Conservation (phyloP, 2,329 filamentous ascomycete genomes). For the Juglanconis sp. region DNA sequence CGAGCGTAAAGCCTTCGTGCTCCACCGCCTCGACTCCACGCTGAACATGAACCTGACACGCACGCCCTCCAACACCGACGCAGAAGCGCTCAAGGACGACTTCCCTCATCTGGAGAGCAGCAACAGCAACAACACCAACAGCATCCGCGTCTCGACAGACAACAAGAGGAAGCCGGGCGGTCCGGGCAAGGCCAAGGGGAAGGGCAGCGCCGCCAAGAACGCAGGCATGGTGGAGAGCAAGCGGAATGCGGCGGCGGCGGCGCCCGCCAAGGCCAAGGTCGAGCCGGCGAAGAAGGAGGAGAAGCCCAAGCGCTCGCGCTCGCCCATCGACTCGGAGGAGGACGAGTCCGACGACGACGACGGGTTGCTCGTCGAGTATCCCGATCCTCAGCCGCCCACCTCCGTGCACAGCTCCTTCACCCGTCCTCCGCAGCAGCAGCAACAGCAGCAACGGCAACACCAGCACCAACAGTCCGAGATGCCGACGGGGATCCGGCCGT, state of each 20-base stretch:
- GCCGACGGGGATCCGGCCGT: conserved; percentile 42
- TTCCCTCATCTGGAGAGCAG: conserved; percentile 60
- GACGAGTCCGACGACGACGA: conserved; percentile 53
- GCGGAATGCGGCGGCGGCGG: conserved; percentile 23
- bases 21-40: conserved; percentile 77
- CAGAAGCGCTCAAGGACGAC: conserved; percentile 60
- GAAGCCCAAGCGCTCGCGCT: conserved; percentile 9
- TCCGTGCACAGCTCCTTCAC: conserved; percentile 26
- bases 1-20: conserved; percentile 69
- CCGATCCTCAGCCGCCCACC: conserved; percentile 42
- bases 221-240: conserved; percentile 24
- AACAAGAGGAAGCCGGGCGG: conserved; percentile 18
- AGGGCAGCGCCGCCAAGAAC: conserved; percentile 19
- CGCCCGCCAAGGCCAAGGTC: conserved; percentile 25
- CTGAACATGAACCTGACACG: conserved; percentile 83
- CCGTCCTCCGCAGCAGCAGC: conserved; percentile 17
- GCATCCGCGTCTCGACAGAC: conserved; percentile 25
- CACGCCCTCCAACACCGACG: conserved; percentile 62
- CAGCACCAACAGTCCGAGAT: conserved; percentile 48
- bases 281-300: conserved; percentile 26
- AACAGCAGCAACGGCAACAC: conserved; percentile 38
- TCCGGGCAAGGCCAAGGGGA: conserved; percentile 3
- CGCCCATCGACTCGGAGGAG: conserved; percentile 11
- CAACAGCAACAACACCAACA: neutral
- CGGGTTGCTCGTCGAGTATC: conserved; percentile 58